phyloP scores from a whole-genome alignment of 768 basidiomycete species.

The Coprinopsis marcescibilis region DNA sequence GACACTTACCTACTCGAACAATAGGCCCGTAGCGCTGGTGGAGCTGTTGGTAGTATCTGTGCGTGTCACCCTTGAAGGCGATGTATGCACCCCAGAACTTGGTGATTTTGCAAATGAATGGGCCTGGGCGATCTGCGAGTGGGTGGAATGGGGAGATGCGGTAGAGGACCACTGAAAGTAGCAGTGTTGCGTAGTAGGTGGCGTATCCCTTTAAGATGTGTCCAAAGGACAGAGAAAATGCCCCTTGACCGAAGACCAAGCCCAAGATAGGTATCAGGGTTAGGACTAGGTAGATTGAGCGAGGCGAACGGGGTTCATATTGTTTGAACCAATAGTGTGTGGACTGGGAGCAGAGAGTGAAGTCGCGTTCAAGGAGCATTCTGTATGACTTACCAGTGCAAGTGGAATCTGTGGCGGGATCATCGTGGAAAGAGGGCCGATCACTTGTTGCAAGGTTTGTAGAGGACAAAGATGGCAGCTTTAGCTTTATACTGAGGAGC shows the following conservation, averaged over 20 bases:
- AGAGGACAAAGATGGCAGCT: no score
- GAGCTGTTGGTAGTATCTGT: slow-evolving; percentile 20
- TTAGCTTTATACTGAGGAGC: no score
- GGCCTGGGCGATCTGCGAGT: slow-evolving; percentile 30
- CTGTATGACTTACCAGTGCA: slow-evolving; percentile 11
- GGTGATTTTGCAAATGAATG: slow-evolving; percentile 24
- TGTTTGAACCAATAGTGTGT: slow-evolving; percentile 14
- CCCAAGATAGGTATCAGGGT: background rate
- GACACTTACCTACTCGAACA: slow-evolving; percentile 27
- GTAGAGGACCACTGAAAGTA: slow-evolving; percentile 18
- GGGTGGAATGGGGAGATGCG: slow-evolving; percentile 36
- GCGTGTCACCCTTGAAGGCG: slow-evolving; percentile 20
- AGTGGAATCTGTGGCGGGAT: slow-evolving; percentile 13
- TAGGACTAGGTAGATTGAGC: background rate
- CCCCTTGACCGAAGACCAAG: background rate
- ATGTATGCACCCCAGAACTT: slow-evolving; percentile 20
- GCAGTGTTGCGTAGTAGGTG: slow-evolving; percentile 2
- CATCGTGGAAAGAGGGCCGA: background rate
- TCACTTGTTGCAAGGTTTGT: no score
- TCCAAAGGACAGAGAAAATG: background rate
- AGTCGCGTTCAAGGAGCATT: background rate
- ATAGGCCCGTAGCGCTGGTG: slow-evolving; percentile 30
- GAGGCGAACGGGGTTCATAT: slow-evolving; percentile 11
- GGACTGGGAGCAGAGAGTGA: slow-evolving; percentile 1
- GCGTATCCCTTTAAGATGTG: background rate